Evolutionary conservation across 345 rosid genomes (phyloP), one percentile per base, ranked within the genome.

Genomic region (Eucalyptus regnans): DNA sequence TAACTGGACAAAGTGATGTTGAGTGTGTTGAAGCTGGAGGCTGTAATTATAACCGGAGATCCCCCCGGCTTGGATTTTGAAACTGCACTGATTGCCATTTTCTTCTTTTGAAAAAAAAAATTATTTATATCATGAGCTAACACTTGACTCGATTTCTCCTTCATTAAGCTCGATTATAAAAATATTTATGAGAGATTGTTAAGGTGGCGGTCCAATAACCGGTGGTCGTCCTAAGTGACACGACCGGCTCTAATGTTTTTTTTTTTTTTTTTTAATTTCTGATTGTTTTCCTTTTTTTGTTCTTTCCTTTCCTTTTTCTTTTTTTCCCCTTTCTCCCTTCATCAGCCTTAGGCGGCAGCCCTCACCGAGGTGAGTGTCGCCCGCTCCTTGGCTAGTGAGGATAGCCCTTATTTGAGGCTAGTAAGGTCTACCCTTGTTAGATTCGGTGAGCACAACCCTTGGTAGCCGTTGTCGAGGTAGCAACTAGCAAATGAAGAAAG

Each of bases 391-490:
- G 22, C 22, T 17, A 7, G 22, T 51, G 56, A 51, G 56, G 56
- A 8, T 17, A 51, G 56, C 22, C 56, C 3, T 17, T 51, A 8
- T 51, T 51, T 51, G 54, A 51, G 56, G 54, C 8, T 51, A 1
- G 54, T 7, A 51, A 51, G 54, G 56, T 17, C 56, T 17, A 51
- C 56, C 56, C 22, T 7, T 51, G 9, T 0, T 51, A 51, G 56
- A 51, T 51, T 0, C 1, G 2, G 9, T 4, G 0, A 51, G 56
- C 0, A 3, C 17, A 22, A 51, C 22, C 56, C 9, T 51, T 0
- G 8, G 20, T 7, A 51, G 54, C 4, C 3, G 0, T 51, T 51
- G 54, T 3, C 2, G 0, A 51, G 22, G 8, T 7, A 51, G 4
- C 2, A 3, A 51, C 54, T 51, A 51, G 54, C 22, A 3, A 51